Percentiles rank a stretch among this genome's conserved stretches.
Evolutionary conservation across 192 early-diverging fungal species (phyloP).

Genomic region (Umbelopsis isabellina): DNA sequence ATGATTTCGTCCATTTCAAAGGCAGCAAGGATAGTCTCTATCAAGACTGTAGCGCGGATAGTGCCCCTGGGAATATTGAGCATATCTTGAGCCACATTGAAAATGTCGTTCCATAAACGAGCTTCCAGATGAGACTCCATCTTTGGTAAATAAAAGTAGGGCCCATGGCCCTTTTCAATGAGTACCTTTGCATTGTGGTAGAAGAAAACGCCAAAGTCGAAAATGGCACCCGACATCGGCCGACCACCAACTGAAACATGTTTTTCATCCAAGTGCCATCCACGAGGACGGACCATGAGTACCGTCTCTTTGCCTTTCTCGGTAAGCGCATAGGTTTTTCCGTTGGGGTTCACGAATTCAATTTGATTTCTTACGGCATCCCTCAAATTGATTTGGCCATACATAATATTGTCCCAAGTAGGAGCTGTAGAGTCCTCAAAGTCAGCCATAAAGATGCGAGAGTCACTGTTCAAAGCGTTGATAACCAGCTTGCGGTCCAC

Average conservation of each 20-base stretch:
- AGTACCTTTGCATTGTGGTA: constrained; percentile 95
- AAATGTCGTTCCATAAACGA: constrained; percentile 97
- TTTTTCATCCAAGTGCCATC: constrained; percentile 98
- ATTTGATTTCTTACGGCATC: constrained; percentile 90
- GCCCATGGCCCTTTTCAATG: constrained; percentile 85
- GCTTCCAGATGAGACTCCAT: constrained; percentile 99
- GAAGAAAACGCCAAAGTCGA: constrained; percentile 98
- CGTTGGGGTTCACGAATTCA: constrained; percentile 83
- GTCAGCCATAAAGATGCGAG: constrained; percentile 97
- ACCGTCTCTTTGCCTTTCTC: constrained; percentile 89
- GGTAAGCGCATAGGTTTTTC: constrained; percentile 93
- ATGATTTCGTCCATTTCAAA: constrained; percentile 99
- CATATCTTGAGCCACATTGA: constrained; percentile 95
- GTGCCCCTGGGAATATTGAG: constrained; percentile 89
- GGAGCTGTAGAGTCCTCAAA: constrained; percentile 98
- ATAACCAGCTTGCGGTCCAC: constrained; percentile 99
- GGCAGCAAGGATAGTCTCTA: constrained; percentile 95
- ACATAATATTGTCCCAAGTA: constrained; percentile 90
- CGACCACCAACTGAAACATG: constrained; percentile 92
- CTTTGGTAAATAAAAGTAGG: constrained; percentile 99
- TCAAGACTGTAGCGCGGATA: constrained; percentile 95
- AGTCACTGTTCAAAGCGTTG: constrained; percentile 95
- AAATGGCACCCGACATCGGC: constrained; percentile 93
- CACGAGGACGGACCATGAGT: constrained; percentile 73
- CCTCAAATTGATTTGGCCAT: constrained; percentile 92